Evolutionary conservation across 371 early-diverging fungal genomes (phyloP), one percentile per base, ranked within the genome.

Genomic region (Batkoa obscura): DNA sequence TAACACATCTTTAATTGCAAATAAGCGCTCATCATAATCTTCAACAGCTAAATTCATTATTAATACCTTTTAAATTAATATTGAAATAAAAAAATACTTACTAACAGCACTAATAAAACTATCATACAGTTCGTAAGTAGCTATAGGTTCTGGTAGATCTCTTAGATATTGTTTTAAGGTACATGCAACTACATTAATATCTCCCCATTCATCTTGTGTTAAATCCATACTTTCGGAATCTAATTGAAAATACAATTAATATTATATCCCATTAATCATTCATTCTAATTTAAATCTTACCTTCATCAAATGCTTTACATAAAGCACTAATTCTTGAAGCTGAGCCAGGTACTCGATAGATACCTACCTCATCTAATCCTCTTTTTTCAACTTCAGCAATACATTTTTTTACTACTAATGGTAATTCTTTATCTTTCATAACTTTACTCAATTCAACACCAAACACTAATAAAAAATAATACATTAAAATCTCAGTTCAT

Each of bases 161-260:
- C 96, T 76, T 57, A 95, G 63, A 62, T 90, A 95, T 63, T 87
- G 92, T 66, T 94, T 94, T 61, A 94, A 66, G 36, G 89, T 78
- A 53, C 92, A 91, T 2, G 94, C 90, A 1, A 94, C 74, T 0
- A 85, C 80, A 65, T 88, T 86, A 64, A 87, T 86, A 59, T 83
- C 84, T 60, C 84, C 68, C 73, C 83, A 85, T 30, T 78, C 75
- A 30, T 83, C 79, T 6, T 68, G 62, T 43, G 69, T 64, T 43
- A 87, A 59, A 50, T 86, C 71, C 3, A 86, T 78, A 1, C 64
- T 63, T 0, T 69, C 63, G 0, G 71, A 68, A 38, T 73, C 64
- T 63, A 55, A 52, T 6, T 60, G 30, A 51, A 1, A 13, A 38
- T 23, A 23, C 23, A 23, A 23, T 23, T 23, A 23, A 23, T 23